Evolutionary conservation across 768 basidiomycete genomes (phyloP), one percentile per base, ranked within the genome.

Genomic region (Nidularia sp.): DNA sequence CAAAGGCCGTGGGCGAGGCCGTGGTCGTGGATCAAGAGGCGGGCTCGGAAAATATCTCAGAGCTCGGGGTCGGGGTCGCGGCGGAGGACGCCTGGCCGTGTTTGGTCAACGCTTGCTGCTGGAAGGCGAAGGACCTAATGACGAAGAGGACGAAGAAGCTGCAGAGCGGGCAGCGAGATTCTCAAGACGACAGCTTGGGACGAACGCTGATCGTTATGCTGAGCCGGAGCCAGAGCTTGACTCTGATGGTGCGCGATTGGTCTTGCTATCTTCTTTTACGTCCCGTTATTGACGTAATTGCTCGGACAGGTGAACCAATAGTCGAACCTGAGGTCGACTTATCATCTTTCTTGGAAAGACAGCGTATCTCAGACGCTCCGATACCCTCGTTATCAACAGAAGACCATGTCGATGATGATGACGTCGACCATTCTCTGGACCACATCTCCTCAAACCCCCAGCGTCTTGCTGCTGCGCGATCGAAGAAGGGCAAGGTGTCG

Each of bases 21-120:
- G 81, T 52, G 76, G 80, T 25, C 79, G 76, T 60, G 25, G 25
- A 29, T 80, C 83, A 48, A 76, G 86, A 49, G 87, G 88, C 1
- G 86, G 86, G 2, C 69, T 83, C 2, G 88, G 88, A 0, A 90
- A 90, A 67, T 86, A 85, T 60, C 74, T 90, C 15, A 81, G 88
- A 29, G 85, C 88, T 8, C 70, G 84, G 3, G 88, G 88, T 2
- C 70, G 85, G 42, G 84, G 84, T 3, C 70, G 78, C 29, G 77
- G 84, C 0, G 57, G 53, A 7, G 84, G 86, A 1, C 82, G 85
- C 35, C 82, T 83, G 4, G 86, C 88, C 48, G 83, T 81, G 58
- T 90, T 87, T 63, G 61, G 67, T n/a, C 70, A 75, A 59, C 80
- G 84, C 4, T 70, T 88, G 6, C 47, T 84, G 5, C 71, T 89